A percentile compares a stretch with the other conserved stretches of the same genome.
Evolutionary conservation across 768 basidiomycete species (phyloP).

Genomic region (Leucosporidium yakuticum): DNA sequence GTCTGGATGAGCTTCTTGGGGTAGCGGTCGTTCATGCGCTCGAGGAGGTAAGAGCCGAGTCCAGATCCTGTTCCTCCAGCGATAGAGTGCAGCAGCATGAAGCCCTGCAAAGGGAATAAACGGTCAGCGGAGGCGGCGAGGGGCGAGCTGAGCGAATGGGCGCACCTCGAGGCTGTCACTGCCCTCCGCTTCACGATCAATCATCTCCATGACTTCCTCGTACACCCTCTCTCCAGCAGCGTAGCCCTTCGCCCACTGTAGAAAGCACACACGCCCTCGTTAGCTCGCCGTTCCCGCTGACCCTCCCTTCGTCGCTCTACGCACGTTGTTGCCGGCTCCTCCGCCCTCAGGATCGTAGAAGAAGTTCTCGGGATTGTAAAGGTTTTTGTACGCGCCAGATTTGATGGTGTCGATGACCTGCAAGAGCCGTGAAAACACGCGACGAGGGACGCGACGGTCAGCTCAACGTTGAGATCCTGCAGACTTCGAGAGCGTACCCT

Average conservation of each 20-base stretch:
- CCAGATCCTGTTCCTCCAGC: constrained; percentile 98
- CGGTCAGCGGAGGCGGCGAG: background rate
- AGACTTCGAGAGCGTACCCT: constrained; percentile 54
- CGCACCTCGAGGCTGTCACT: constrained; percentile 90
- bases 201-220: constrained; percentile 98
- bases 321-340: constrained; percentile 92
- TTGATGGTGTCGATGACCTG: constrained; percentile 96
- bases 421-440: background rate
- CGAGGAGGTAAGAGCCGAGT: constrained; percentile 93
- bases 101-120: constrained; percentile 59
- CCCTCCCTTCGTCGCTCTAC: background rate
- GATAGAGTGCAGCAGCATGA: constrained; percentile 98
- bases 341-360: constrained; percentile 93
- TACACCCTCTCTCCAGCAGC: constrained; percentile 81
- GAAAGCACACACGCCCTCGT: no score
- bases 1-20: constrained; percentile 99
- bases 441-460: background rate
- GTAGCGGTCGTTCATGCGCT: constrained; percentile 92
- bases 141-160: constrained; percentile 6
- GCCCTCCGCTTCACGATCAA: constrained; percentile 95
- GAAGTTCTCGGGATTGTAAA: constrained; percentile 98
- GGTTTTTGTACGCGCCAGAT: constrained; percentile 70
- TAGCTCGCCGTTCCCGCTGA: constrained; percentile 19
- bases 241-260: constrained; percentile 78
- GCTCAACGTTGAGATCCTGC: background rate